These are phyloP conservation scores for Amanita polypyramis DNA, from an alignment of 768 basidiomycete genomes.

Conservation along the genomic window DNA sequence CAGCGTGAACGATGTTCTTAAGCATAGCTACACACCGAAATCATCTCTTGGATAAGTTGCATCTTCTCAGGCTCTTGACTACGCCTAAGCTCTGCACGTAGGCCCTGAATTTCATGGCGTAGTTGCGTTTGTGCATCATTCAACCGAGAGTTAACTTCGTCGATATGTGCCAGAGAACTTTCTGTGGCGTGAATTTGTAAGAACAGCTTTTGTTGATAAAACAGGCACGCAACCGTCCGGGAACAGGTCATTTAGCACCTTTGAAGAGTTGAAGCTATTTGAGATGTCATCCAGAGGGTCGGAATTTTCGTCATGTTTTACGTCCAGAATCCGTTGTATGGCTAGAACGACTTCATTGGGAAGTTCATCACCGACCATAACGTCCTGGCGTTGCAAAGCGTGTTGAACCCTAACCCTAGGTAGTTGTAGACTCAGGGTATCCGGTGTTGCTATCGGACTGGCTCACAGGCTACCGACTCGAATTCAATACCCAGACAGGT, in stretches of 20 bases:
- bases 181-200: conserved; percentile 36
- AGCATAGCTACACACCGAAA: conserved; percentile 51
- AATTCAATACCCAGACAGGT: no score
- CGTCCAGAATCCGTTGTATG: conserved; percentile 61
- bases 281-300: conserved; percentile 53
- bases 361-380: conserved; percentile 38
- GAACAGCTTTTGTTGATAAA: conserved; percentile 3
- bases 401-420: conserved; percentile 4
- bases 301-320: conserved; percentile 29
- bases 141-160: conserved; percentile 59
- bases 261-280: conserved; percentile 43
- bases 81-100: conserved; percentile 55
- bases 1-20: background rate
- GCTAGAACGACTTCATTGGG: conserved; percentile 59
- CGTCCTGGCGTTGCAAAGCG: conserved; percentile 7
- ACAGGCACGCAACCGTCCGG: conserved; percentile 51
- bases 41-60: conserved; percentile 91
- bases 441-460: no score
- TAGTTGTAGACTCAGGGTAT: no score
- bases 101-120: conserved; percentile 56
- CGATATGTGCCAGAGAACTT: conserved; percentile 61
- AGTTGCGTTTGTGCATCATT: conserved; percentile 59
- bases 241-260: conserved; percentile 60
- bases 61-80: conserved; percentile 87
- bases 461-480: no score